Conservation (phyloP, 2,329 filamentous ascomycete species). For the Xylaria digitata region DNA sequence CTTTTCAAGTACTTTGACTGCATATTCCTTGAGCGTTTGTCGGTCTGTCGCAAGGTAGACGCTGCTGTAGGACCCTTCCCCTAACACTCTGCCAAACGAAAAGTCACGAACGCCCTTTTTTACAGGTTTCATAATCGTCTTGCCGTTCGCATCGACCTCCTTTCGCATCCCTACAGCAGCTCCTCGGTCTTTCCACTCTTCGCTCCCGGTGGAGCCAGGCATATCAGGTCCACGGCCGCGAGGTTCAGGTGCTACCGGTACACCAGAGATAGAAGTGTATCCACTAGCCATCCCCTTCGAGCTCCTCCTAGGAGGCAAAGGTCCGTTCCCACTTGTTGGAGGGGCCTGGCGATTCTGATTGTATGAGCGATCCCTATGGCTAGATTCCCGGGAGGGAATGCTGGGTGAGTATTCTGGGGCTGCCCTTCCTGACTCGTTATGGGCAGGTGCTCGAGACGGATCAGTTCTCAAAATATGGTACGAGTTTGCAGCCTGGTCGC, state of each 20-base stretch:
- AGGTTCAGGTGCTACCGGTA: slow-evolving; percentile 54
- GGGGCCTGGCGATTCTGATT: slow-evolving; percentile 68
- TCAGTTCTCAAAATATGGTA: slow-evolving; percentile 65
- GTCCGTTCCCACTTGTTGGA: slow-evolving; percentile 64
- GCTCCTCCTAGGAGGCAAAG: slow-evolving; percentile 78
- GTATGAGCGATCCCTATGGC: slow-evolving; percentile 76
- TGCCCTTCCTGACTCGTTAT: slow-evolving; percentile 69
- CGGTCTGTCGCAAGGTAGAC: slow-evolving; percentile 93
- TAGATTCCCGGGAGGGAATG: slow-evolving; percentile 74
- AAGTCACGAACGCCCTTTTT: slow-evolving; percentile 99
- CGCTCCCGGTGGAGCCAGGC: slow-evolving; percentile 69
- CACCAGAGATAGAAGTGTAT: slow-evolving; percentile 58
- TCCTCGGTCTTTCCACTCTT: slow-evolving; percentile 96
- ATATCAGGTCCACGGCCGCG: slow-evolving; percentile 54
- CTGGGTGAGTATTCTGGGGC: slow-evolving; percentile 69
- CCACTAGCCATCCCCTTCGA: slow-evolving; percentile 77
- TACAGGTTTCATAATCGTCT: slow-evolving; percentile 82
- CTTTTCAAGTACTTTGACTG: slow-evolving; percentile 98
- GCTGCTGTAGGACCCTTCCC: slow-evolving; percentile 97
- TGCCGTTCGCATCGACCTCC: slow-evolving; percentile 87
- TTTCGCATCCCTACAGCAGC: slow-evolving; percentile 86
- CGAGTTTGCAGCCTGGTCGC: slow-evolving; percentile 52
- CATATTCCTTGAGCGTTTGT: slow-evolving; percentile 94
- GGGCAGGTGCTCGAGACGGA: slow-evolving; percentile 67
- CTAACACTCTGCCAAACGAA: slow-evolving; percentile 87